Percentiles rank a stretch among this genome's conserved stretches.
These are phyloP conservation scores for Spathaspora passalidarum DNA, from an alignment of 805 yeast species.

Conservation along the genomic window DNA sequence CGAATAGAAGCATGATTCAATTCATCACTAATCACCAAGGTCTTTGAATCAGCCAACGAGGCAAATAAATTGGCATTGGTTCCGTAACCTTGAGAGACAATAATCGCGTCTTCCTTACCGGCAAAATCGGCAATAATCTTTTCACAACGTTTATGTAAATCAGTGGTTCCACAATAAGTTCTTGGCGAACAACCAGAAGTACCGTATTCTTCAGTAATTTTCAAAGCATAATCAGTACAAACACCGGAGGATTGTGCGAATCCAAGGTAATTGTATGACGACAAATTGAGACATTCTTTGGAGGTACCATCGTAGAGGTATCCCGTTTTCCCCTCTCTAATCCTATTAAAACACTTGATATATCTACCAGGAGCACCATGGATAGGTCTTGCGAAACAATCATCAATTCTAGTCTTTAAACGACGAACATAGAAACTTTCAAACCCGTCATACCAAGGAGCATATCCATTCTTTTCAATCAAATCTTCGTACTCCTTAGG, in stretches of 20 bases:
- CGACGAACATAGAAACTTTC: constrained; percentile 93
- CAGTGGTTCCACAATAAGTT: constrained; percentile 69
- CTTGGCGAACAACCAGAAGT: constrained; percentile 79
- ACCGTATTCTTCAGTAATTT: constrained; percentile 66
- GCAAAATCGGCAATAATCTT: constrained; percentile 75
- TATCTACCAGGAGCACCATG: constrained; percentile 96
- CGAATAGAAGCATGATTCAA: constrained; percentile 94
- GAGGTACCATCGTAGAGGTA: constrained; percentile 76
- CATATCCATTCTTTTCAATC: constrained; percentile 80
- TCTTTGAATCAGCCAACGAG: constrained; percentile 78
- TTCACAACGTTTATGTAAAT: constrained; percentile 74
- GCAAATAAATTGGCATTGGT: constrained; percentile 89
- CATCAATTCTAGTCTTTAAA: constrained; percentile 85
- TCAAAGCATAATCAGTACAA: constrained; percentile 78
- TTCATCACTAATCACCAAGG: constrained; percentile 90
- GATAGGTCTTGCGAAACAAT: constrained; percentile 94
- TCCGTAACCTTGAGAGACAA: constrained; percentile 93
- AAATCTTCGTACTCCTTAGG: constrained; percentile 65
- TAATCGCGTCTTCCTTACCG: constrained; percentile 83
- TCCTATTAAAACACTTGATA: constrained; percentile 77
- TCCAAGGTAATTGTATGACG: constrained; percentile 92
- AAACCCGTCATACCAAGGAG: constrained; percentile 93
- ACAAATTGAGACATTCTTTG: constrained; percentile 75
- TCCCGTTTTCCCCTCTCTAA: constrained; percentile 60
- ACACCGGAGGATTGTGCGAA: constrained; percentile 93